Evolutionary conservation across 1,284 basidiomycete genomes (phyloP), one percentile per base, ranked within the genome.

Genomic region (Phylloboletellus chloephorus): DNA sequence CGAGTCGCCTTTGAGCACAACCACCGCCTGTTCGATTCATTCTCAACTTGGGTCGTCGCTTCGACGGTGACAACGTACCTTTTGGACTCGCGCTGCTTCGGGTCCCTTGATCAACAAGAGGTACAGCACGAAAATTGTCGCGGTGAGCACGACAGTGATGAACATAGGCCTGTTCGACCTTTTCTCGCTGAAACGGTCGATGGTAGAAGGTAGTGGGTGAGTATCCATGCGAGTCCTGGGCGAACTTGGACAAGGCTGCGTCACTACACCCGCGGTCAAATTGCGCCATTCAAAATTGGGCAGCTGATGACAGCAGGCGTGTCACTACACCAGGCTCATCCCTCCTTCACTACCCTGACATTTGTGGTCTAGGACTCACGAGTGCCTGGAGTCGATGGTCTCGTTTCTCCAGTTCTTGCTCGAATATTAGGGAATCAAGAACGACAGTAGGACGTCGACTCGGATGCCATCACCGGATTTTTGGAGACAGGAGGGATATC

Each of bases 1-100:
- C 6, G 79, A 69, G 39, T 76, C 72, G 34, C 84, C 82, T 47
- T 70, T 74, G 53, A 89, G 67, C 19, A 85, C 71, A 20, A 74
- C 82, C 33, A 82, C 71, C 26, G 84, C 85, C 83, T 58, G 39
- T 31, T 24, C 5, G 15, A 38, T 6, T 9, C 13, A 19, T 41
- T 20, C 16, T 17, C n/a, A 13, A 7, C 11, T 17, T 23, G 26
- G n/a, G 16, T 25, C 16, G 11, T 22, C 11, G 6, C 16, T 12
- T 37, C 16, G 2, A 31, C 10, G 20, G 17, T 23, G 15, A n/a
- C 2, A 1, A 35, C 39, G 7, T 29, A 58, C 60, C 56, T 58
- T 61, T 30, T 38, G 49, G 20, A 58, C 32, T 8, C 36, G 46
- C 24, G 31, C 39, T 19, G 32, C 37, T 35, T 56, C 30, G 5